Evolutionary conservation across 352 stramenopile genomes (phyloP).

Genomic region (Poterioochromonas sp.): DNA sequence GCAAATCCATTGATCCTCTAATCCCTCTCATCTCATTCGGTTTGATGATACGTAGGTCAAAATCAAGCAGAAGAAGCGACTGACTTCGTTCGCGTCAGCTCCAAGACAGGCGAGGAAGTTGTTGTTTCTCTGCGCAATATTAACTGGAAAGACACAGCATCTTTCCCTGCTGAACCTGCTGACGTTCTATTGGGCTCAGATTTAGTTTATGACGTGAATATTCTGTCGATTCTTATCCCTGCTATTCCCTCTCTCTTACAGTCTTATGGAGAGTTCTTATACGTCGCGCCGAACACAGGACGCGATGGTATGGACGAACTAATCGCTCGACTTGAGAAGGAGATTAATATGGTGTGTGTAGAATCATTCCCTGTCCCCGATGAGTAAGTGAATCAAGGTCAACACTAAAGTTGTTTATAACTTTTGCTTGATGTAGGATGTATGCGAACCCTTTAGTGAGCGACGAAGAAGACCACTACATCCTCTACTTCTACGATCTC

Average conservation of each 20-base stretch:
- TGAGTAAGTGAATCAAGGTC: constrained; percentile 1
- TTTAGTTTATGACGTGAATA: constrained; percentile 59
- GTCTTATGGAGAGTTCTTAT: constrained; percentile 51
- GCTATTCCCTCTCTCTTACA: constrained; percentile 50
- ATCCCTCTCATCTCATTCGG: neutral
- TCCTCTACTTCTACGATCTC: neutral
- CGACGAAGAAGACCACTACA: neutral
- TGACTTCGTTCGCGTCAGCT: too few relatives aligned
- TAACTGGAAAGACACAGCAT: constrained; percentile 37
- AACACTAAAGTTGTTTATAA: neutral
- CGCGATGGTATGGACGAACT: constrained; percentile 57
- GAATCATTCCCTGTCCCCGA: neutral
- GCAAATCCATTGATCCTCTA: neutral
- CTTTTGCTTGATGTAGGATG: neutral
- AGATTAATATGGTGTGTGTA: constrained; percentile 33
- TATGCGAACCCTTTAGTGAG: neutral
- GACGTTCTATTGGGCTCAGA: constrained; percentile 65
- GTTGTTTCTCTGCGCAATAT: neutral
- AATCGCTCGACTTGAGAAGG: constrained; percentile 52
- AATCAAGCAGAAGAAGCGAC: neutral
- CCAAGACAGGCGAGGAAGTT: neutral
- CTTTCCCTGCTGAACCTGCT: neutral
- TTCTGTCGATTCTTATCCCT: constrained; percentile 54
- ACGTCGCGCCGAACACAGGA: constrained; percentile 52
- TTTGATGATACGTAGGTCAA: constrained; percentile 43